A percentile compares a stretch with the other conserved stretches of the same genome.
phyloP scores from a whole-genome alignment of 2,329 filamentous ascomycete genomes.

The Sarocladiaceae sp. region DNA sequence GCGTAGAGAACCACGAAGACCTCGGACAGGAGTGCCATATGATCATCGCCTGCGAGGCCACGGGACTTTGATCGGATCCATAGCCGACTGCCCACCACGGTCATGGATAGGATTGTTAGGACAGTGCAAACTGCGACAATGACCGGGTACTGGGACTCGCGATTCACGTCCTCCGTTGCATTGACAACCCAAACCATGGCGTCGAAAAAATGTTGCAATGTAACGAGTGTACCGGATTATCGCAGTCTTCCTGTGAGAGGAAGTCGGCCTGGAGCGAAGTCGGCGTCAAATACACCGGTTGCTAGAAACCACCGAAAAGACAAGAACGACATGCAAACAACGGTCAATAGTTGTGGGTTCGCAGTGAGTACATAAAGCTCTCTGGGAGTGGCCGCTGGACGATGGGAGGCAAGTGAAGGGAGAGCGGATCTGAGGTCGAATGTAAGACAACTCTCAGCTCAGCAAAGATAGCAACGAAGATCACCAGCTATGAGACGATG shows the following conservation, averaged over 20 bases:
- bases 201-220: no score
- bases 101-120: slow-evolving; percentile 37
- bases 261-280: not conserved
- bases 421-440: not conserved
- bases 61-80: slow-evolving; percentile 36
- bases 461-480: not conserved
- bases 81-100: slow-evolving; percentile 36
- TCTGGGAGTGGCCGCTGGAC: not conserved
- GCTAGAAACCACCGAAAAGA: not conserved
- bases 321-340: not conserved
- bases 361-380: slow-evolving; percentile 2
- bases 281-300: slow-evolving; percentile 2
- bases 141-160: slow-evolving; percentile 40
- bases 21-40: slow-evolving; percentile 34
- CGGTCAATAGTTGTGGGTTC: not conserved
- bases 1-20: slow-evolving; percentile 45
- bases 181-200: slow-evolving; percentile 48
- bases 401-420: slow-evolving; percentile 5
- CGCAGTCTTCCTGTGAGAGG: not conserved
- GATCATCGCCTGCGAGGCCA: slow-evolving; percentile 45
- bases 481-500: no score
- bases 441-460: slow-evolving; percentile 4
- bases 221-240: no score
- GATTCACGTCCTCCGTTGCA: slow-evolving; percentile 41
- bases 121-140: slow-evolving; percentile 46